Percentiles rank a stretch among this genome's conserved stretches.
Conservation (phyloP, 2,329 filamentous ascomycete genomes). For the Lasiodiplodia sp. region DNA sequence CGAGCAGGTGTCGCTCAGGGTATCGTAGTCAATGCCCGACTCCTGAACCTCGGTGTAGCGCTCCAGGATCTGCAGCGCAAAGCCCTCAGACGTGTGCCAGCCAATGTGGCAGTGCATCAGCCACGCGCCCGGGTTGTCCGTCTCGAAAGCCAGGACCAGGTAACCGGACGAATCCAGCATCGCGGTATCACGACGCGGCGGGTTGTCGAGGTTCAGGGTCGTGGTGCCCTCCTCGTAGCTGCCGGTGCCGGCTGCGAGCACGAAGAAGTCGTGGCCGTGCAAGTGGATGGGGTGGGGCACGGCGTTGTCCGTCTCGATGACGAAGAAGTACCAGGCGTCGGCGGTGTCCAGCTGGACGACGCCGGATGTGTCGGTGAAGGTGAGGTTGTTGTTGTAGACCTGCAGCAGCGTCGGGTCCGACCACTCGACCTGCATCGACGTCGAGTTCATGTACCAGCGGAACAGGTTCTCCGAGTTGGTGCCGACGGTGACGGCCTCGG, state of each 20-base stretch:
- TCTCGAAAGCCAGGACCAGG: constrained; percentile 61
- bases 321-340: constrained; percentile 26
- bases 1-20: constrained; percentile 17
- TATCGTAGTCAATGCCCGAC: constrained; percentile 21
- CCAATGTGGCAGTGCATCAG: constrained; percentile 30
- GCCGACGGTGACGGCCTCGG: constrained; percentile 26
- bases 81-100: constrained; percentile 45
- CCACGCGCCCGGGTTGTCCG: constrained; percentile 59
- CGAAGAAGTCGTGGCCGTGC: constrained; percentile 48
- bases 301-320: constrained; percentile 34
- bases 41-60: constrained; percentile 40
- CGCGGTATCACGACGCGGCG: constrained; percentile 45
- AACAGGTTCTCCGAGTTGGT: constrained; percentile 38
- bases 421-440: constrained; percentile 46
- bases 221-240: constrained; percentile 40
- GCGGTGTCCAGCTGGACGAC: constrained; percentile 48
- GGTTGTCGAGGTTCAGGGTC: constrained; percentile 47
- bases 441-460: constrained; percentile 51
- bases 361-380: constrained; percentile 31
- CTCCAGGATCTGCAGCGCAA: constrained; percentile 64
- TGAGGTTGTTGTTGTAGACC: constrained; percentile 40
- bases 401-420: constrained; percentile 47
- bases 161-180: constrained; percentile 43
- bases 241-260: constrained; percentile 45
- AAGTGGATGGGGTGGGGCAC: constrained; percentile 52